phyloP scores from a whole-genome alignment of 805 yeast species.

The Soucietia sequanensis region DNA sequence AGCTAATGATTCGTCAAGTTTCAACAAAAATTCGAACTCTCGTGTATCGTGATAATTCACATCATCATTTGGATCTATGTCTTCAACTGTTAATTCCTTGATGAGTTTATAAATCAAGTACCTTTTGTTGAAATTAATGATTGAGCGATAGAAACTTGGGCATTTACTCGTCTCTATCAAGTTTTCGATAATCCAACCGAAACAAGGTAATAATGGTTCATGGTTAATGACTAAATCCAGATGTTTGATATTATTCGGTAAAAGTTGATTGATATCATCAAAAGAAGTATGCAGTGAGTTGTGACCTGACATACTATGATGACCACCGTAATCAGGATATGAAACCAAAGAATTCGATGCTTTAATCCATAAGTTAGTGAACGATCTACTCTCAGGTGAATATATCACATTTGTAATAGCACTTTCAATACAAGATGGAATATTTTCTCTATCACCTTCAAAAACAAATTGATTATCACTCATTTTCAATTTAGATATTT shows the following conservation, averaged over 20 bases:
- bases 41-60: conserved; percentile 31
- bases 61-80: conserved; percentile 22
- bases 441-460: conserved; percentile 31
- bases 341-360: conserved; percentile 40
- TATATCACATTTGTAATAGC: conserved; percentile 71
- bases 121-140: conserved; percentile 81
- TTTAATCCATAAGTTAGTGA: conserved; percentile 65
- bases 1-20: conserved; percentile 37
- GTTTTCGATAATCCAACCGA: conserved; percentile 88
- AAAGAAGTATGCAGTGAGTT: conserved; percentile 6
- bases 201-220: conserved; percentile 70
- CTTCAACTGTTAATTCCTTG: conserved; percentile 39
- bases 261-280: conserved; percentile 29
- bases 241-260: conserved; percentile 26
- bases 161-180: conserved; percentile 60
- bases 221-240: conserved; percentile 29
- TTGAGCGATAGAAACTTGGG: conserved; percentile 70
- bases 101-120: conserved; percentile 38
- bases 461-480: conserved; percentile 38
- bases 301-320: not conserved
- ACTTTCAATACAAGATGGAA: conserved; percentile 85
- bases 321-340: not conserved
- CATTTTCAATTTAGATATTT: conserved; percentile 70
- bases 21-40: conserved; percentile 54
- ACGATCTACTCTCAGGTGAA: conserved; percentile 77